phyloP scores from a whole-genome alignment of 2,329 filamentous ascomycete species.

The Periconia sp. region DNA sequence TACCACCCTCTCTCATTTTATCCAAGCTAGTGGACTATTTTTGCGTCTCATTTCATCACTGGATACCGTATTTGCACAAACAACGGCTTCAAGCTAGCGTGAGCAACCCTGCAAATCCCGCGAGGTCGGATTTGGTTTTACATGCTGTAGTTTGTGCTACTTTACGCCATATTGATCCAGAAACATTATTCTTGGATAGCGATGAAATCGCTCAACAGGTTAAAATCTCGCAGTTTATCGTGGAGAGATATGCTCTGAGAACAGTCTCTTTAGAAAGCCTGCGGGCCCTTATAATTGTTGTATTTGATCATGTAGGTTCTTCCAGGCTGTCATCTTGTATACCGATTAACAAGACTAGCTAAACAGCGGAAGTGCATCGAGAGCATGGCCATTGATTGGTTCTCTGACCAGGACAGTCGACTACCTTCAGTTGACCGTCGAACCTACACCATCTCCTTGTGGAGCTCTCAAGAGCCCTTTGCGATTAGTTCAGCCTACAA shows the following conservation, averaged over 20 bases:
- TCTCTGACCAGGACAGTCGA: slow-evolving; percentile 42
- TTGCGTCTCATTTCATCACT: slow-evolving; percentile 41
- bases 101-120: slow-evolving; percentile 17
- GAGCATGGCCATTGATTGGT: slow-evolving; percentile 41
- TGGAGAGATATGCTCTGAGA: slow-evolving; percentile 34
- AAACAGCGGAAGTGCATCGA: slow-evolving; percentile 34
- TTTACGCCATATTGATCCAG: slow-evolving; percentile 35
- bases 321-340: background rate
- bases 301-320: slow-evolving; percentile 37
- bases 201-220: slow-evolving; percentile 34
- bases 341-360: slow-evolving; percentile 22
- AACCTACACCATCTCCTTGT: slow-evolving; percentile 29
- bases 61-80: slow-evolving; percentile 43
- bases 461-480: slow-evolving; percentile 39
- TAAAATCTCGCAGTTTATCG: slow-evolving; percentile 34
- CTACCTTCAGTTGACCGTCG: slow-evolving; percentile 39
- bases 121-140: slow-evolving; percentile 29
- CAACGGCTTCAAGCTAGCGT: slow-evolving; percentile 32
- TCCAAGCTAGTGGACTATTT: slow-evolving; percentile 38
- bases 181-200: slow-evolving; percentile 27
- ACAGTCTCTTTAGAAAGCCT: slow-evolving; percentile 36
- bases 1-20: slow-evolving; percentile 33
- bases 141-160: slow-evolving; percentile 36
- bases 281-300: slow-evolving; percentile 38
- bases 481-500: slow-evolving; percentile 27